These are phyloP conservation scores for Fusarium avenaceum DNA, from an alignment of 2,329 filamentous ascomycete species.

Conservation along the genomic window DNA sequence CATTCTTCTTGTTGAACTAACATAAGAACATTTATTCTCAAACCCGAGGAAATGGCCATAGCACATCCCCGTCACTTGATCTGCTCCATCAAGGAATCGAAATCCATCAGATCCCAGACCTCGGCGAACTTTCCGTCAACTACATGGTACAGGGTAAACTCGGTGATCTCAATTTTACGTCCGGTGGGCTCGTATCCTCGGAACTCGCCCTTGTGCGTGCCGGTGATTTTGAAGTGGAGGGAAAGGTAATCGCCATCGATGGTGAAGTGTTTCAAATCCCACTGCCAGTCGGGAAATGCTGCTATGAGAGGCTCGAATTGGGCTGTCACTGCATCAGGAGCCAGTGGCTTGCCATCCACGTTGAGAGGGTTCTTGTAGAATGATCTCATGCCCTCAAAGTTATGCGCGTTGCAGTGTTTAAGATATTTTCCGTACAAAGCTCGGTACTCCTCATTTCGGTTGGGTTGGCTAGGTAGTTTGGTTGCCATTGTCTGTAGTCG, in stretches of 20 bases:
- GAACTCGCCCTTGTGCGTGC: slow-evolving; percentile 9
- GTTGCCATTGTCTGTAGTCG: slow-evolving; percentile 1
- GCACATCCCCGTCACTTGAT: not conserved
- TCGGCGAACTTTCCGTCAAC: slow-evolving; percentile 8
- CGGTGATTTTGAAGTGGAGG: slow-evolving; percentile 11
- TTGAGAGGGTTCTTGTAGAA: slow-evolving; percentile 10
- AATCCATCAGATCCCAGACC: slow-evolving; percentile 25
- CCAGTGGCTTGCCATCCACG: slow-evolving; percentile 7
- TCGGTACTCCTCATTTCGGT: not conserved
- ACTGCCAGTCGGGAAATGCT: slow-evolving; percentile 27
- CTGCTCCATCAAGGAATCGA: slow-evolving; percentile 10
- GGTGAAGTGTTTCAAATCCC: slow-evolving; percentile 2
- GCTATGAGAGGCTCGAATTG: slow-evolving; percentile 13
- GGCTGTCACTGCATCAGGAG: slow-evolving; percentile 1
- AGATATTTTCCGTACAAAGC: slow-evolving; percentile 12
- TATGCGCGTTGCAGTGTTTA: slow-evolving; percentile 16
- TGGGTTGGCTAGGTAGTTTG: not conserved
- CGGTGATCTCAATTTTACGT: slow-evolving; percentile 3
- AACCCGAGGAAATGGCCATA: not conserved
- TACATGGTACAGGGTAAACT: slow-evolving; percentile 25
- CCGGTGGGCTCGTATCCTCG: slow-evolving; percentile 14
- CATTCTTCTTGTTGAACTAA: no score
- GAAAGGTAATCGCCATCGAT: slow-evolving; percentile 13
- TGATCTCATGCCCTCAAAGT: slow-evolving; percentile 8
- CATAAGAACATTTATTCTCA: no score